Evolutionary conservation across 352 stramenopile genomes (phyloP).

Genomic region (Vaucheria bursata): DNA sequence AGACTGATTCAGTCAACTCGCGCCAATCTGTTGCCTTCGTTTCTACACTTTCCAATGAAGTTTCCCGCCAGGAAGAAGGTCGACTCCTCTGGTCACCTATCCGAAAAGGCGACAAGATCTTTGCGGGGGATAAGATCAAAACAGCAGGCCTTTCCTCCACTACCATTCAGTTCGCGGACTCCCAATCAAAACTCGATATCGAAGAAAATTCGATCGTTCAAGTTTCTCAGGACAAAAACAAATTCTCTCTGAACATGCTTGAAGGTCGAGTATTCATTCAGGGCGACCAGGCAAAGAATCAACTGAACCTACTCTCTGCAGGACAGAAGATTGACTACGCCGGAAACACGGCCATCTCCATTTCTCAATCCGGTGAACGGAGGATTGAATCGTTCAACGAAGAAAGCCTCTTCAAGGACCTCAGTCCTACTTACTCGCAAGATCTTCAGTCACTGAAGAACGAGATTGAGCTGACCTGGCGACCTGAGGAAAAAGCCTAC

Average conservation of each 20-base stretch:
- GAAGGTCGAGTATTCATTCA: neutral
- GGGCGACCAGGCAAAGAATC: neutral
- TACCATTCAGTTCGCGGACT: neutral
- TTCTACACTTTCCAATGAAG: neutral
- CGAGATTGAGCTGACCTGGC: neutral
- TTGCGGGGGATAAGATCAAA: neutral
- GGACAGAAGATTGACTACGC: neutral
- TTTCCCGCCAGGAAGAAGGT: neutral
- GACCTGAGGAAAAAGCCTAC: neutral
- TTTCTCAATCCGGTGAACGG: neutral
- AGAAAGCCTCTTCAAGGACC: neutral
- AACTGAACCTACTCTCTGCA: neutral
- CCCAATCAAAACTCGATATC: neutral
- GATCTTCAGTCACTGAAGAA: neutral
- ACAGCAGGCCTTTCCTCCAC: neutral
- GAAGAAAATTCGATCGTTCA: neutral
- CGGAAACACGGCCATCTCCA: neutral
- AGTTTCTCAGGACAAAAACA: neutral
- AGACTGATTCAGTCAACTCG: neutral
- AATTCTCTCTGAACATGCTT: neutral
- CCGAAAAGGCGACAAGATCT: neutral
- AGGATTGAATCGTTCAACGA: neutral
- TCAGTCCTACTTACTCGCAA: neutral
- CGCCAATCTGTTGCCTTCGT: neutral
- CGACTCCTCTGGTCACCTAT: neutral